Evolutionary conservation across 805 yeast species (phyloP).

Genomic region (Suhomyces kilbournensis): DNA sequence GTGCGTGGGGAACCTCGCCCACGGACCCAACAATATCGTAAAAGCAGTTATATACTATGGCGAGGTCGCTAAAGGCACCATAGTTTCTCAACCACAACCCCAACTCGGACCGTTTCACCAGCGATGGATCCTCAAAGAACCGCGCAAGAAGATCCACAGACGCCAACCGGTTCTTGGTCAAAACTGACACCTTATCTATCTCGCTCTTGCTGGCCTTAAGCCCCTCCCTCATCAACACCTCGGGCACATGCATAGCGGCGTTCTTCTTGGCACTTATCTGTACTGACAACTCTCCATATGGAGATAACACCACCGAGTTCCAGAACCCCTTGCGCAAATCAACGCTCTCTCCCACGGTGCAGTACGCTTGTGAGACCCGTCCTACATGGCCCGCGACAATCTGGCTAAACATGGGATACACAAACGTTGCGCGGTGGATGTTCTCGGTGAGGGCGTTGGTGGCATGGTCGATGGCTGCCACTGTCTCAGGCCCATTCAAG

Average conservation of each 20-base stretch:
- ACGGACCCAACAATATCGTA: slow-evolving; percentile 22
- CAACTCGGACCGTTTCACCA: slow-evolving; percentile 49
- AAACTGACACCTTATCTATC: slow-evolving; percentile 47
- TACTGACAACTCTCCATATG: slow-evolving; percentile 43
- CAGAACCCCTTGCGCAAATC: slow-evolving; percentile 35
- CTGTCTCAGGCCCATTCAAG: slow-evolving; percentile 13
- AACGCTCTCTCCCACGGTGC: not conserved
- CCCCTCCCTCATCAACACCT: slow-evolving; percentile 62
- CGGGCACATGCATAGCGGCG: slow-evolving; percentile 39
- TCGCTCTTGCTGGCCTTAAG: slow-evolving; percentile 60
- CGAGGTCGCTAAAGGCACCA: slow-evolving; percentile 50
- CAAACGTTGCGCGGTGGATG: slow-evolving; percentile 20
- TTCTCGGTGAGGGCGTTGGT: slow-evolving; percentile 13
- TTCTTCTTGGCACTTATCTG: slow-evolving; percentile 38
- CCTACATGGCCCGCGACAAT: not conserved
- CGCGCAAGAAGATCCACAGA: slow-evolving; percentile 23
- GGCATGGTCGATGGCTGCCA: slow-evolving; percentile 15
- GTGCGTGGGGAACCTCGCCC: not conserved
- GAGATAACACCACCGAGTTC: slow-evolving; percentile 48
- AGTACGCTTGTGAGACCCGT: slow-evolving; percentile 1
- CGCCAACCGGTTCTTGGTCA: slow-evolving; percentile 29
- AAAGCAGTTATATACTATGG: slow-evolving; percentile 37
- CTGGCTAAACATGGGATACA: slow-evolving; percentile 17
- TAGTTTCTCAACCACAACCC: slow-evolving; percentile 59
- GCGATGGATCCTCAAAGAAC: slow-evolving; percentile 11